phyloP scores from a whole-genome alignment of 2,329 filamentous ascomycete species.

The Colletotrichum sp. region DNA sequence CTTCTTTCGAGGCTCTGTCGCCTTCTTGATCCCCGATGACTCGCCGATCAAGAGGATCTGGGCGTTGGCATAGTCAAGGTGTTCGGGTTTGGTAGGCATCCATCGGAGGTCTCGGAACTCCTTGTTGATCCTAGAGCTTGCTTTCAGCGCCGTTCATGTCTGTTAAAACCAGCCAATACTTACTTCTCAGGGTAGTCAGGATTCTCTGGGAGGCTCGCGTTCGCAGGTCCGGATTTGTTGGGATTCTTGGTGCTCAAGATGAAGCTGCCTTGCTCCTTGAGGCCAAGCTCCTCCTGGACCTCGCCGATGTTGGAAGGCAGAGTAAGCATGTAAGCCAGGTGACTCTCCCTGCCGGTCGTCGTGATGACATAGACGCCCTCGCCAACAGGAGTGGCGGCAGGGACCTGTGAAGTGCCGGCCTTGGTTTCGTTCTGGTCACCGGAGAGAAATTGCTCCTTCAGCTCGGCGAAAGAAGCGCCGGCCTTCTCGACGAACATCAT shows the following conservation, averaged over 20 bases:
- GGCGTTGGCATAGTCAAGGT: slow-evolving; percentile 75
- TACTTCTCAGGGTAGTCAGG: slow-evolving; percentile 76
- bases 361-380: slow-evolving; percentile 88
- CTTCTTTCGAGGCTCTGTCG: slow-evolving; percentile 57
- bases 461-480: slow-evolving; percentile 65
- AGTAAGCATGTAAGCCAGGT: slow-evolving; percentile 81
- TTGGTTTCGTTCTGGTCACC: slow-evolving; percentile 76
- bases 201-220: slow-evolving; percentile 65
- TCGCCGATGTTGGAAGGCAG: slow-evolving; percentile 73
- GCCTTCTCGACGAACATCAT: slow-evolving; percentile 85
- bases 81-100: slow-evolving; percentile 74
- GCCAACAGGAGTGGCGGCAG: slow-evolving; percentile 76
- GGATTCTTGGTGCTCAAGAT: slow-evolving; percentile 84
- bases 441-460: slow-evolving; percentile 76
- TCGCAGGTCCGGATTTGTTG: slow-evolving; percentile 67
- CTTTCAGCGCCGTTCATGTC: background rate
- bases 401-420: slow-evolving; percentile 73
- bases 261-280: slow-evolving; percentile 76
- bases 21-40: slow-evolving; percentile 60
- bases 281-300: slow-evolving; percentile 76
- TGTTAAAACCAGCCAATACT: slow-evolving; percentile 28
- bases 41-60: slow-evolving; percentile 84
- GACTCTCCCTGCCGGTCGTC: slow-evolving; percentile 71
- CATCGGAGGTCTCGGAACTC: slow-evolving; percentile 78
- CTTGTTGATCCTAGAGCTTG: slow-evolving; percentile 60